Conservation (phyloP, 2,329 filamentous ascomycete genomes). For the Meredithiella fracta region DNA sequence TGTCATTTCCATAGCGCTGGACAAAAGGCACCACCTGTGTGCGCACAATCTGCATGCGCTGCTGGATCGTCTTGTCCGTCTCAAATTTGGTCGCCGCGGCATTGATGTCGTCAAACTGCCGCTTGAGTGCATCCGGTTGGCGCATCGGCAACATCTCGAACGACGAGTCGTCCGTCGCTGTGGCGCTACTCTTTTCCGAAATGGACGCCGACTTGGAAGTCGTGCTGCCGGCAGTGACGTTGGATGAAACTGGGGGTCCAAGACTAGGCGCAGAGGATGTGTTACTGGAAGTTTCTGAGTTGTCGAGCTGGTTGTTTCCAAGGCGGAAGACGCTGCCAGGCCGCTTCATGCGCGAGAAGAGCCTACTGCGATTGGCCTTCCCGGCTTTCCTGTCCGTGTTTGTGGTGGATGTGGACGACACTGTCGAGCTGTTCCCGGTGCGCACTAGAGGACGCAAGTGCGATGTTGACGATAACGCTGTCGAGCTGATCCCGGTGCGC, state of each 20-base stretch:
- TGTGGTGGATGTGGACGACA: conserved; percentile 13
- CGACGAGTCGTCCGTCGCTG: conserved; percentile 29
- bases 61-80: conserved; percentile 36
- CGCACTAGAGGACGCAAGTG: too few species aligned
- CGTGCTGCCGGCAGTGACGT: conserved; percentile 21
- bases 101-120: conserved; percentile 37
- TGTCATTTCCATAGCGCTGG: conserved; percentile 48
- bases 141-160: conserved; percentile 26
- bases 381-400: conserved; percentile 26
- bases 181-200: conserved; percentile 24
- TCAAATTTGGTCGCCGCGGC: conserved; percentile 41
- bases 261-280: conserved; percentile 32
- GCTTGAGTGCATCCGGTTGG: conserved; percentile 37
- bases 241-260: conserved; percentile 23
- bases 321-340: conserved; percentile 28
- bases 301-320: conserved; percentile 21
- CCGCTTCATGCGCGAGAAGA: conserved; percentile 33
- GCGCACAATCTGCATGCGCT: conserved; percentile 63
- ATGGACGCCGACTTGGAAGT: conserved; percentile 25
- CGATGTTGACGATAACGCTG: neutral
- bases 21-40: conserved; percentile 61
- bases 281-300: conserved; percentile 27
- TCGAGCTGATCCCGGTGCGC: too few species aligned
- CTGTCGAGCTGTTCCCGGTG: too few species aligned
- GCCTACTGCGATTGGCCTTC: conserved; percentile 19